Base-by-base conservation (phyloP, 2,329 filamentous ascomycete species). In the Diaporthe sp. region DNA sequence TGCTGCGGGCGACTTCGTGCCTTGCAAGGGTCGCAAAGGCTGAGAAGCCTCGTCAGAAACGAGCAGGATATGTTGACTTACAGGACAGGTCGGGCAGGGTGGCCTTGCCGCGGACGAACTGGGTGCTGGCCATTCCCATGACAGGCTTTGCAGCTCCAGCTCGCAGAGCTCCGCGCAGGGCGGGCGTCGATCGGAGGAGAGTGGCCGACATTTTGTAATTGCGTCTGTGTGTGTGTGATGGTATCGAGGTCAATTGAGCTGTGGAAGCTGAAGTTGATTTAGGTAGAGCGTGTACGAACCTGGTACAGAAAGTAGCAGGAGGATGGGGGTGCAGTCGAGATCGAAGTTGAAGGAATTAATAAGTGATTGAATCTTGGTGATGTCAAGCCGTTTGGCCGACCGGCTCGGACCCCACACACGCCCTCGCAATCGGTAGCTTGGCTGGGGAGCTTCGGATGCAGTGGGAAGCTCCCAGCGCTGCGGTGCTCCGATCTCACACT, bases 71-170 rank as follows among this genome's bases (percentile, higher is more conserved):
- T n/a, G 7, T n/a, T 25, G 2, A 79, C 87, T 80, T 81, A 90
- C 88, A 90, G 35, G 86, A 79, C n/a, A 98, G 92, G 82, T 98
- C 96, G 77, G 97, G 97, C 55, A 99, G 93, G 55, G 96, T 98
- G 70, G 94, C 96, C 89, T 98, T 98, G 86, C 91, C 92, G 81
- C 95, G 92, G 79, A 93, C 89, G 81, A 97, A 97, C 82, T 90
- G 93, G 80, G 92, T 93, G 84, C 91, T 91, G 78, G 93, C 91
- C 81, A 94, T 87, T 81, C 92, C 90, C 80, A 91, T 89, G 73
- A 88, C 85, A 77, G 89, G 88, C 82, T 90, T 91, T 75, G 91
- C 87, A 81, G 91, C 90, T 80, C 89, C 87, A 78, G 92, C 90
- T 81, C 94, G 91, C 77, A 96, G 88, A 80, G 93, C 92, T 78